Evolutionary conservation across 306 rosid genomes (phyloP), one percentile per base, ranked within the genome.

Genomic region (Hylodesmum podocarpum): DNA sequence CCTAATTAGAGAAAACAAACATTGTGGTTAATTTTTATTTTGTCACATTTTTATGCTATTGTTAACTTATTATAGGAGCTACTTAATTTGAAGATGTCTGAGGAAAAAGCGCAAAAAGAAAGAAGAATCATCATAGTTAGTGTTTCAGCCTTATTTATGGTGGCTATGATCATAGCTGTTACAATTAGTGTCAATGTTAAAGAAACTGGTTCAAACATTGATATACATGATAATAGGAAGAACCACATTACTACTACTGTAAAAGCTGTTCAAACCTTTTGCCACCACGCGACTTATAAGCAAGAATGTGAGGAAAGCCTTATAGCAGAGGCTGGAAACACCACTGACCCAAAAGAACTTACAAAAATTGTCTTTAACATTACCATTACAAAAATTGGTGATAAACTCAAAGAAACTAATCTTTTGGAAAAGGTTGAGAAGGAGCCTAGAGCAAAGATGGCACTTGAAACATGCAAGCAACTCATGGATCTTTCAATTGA

Each of bases 401-500:
- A 78, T 0, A 87, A 78, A 0, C 68, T 86, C 0, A 36, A 81
- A 22, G 75, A 89, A 65, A 87, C 96, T 0, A 2, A 16, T 4
- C 24, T 76, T 5, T 28, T 87, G 15, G 53, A 71, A 0, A 41
- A 83, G 3, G 27, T 86, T 0, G 96, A 91, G 86, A 88, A 88
- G 51, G 98, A 93, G 0, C 89, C 88, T 0, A 80, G 88, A 66
- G 33, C 96, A 3, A 70, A 84, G 49, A 28, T 64, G 71, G 96
- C 98, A 10, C 93, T 93, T 0, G 83, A 86, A 6, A 75, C 78
- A 0, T 91, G 98, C 55, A 82, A 79, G 37, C 80, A 86, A 31
- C 87, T 93, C 21, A 78, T 91, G 85, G 78, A 78, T 4, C 81
- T 73, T 9, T 65, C 95, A 0, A 36, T 88, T 0, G 73, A 4